Evolutionary conservation across 768 basidiomycete genomes (phyloP).

Genomic region (Mrakia gelida): DNA sequence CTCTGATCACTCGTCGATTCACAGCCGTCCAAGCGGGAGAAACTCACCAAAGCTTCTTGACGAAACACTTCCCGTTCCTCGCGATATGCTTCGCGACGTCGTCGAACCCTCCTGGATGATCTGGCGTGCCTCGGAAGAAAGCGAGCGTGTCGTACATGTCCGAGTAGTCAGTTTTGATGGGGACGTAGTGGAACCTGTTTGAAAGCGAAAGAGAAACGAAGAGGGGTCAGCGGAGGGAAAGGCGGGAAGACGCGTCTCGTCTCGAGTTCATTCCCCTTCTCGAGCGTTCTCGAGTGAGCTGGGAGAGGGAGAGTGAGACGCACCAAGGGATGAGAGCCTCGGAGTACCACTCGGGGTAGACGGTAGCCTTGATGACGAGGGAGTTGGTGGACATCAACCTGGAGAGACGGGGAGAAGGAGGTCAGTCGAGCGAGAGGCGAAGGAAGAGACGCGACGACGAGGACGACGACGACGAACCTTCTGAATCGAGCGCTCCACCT

Average conservation of each 20-base stretch:
- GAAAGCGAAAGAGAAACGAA: neutral
- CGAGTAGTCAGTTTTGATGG: slow-evolving; percentile 58
- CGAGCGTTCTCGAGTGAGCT: too few relatives aligned
- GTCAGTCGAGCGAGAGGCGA: neutral
- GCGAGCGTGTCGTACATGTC: slow-evolving; percentile 66
- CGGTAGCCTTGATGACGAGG: slow-evolving; percentile 43
- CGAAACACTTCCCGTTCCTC: slow-evolving; percentile 55
- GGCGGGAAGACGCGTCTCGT: neutral
- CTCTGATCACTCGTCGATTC: too few relatives aligned
- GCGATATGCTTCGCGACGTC: slow-evolving; percentile 58
- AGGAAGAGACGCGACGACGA: neutral
- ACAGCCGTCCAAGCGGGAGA: too few relatives aligned
- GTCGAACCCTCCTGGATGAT: slow-evolving; percentile 52
- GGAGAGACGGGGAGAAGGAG: neutral
- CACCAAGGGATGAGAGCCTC: slow-evolving; percentile 22
- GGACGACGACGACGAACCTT: neutral
- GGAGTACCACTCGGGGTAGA: slow-evolving; percentile 27
- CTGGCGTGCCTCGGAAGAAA: slow-evolving; percentile 46
- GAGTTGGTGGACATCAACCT: slow-evolving; percentile 43
- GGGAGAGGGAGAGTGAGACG: too few relatives aligned
- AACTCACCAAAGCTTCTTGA: slow-evolving; percentile 51
- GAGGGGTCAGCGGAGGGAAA: neutral
- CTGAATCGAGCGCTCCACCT: neutral
- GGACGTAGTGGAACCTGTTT: slow-evolving; percentile 55
- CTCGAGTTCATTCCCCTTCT: too few relatives aligned